A percentile compares a stretch with the other conserved stretches of the same genome.
These are phyloP conservation scores for Botrytis pseudocinerea DNA, from an alignment of 2,329 filamentous ascomycete species.

Conservation along the genomic window DNA sequence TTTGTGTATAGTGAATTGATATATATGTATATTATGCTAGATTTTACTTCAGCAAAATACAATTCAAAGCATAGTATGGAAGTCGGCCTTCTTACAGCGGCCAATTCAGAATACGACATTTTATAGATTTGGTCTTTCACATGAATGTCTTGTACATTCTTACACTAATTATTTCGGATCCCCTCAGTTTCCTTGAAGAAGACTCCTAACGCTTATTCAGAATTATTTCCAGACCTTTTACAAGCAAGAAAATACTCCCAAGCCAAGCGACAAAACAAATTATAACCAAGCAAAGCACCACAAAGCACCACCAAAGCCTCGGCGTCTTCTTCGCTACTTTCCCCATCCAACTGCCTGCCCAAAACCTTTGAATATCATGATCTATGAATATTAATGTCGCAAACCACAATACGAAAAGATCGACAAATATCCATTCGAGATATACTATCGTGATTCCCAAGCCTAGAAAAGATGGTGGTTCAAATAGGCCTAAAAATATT, in stretches of 20 bases:
- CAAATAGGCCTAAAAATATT: not conserved
- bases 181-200: not conserved
- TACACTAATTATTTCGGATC: not conserved
- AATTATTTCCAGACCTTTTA: not conserved
- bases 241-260: not conserved
- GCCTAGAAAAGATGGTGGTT: not conserved
- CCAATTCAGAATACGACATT: not conserved
- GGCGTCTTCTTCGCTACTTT: not conserved
- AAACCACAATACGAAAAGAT: not conserved
- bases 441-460: not conserved
- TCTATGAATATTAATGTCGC: not conserved
- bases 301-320: not conserved
- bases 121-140: not conserved
- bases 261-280: not conserved
- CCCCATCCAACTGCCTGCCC: not conserved
- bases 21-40: not conserved
- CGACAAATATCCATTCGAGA: not conserved
- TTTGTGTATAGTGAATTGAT: not conserved
- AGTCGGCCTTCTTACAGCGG: not conserved
- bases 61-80: not conserved
- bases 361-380: not conserved
- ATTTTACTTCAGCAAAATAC: not conserved
- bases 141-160: not conserved
- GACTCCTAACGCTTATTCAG: not conserved
- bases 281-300: not conserved